These are phyloP conservation scores for Sporopachydermia lactativora DNA, from an alignment of 805 yeast genomes.

Conservation along the genomic window DNA sequence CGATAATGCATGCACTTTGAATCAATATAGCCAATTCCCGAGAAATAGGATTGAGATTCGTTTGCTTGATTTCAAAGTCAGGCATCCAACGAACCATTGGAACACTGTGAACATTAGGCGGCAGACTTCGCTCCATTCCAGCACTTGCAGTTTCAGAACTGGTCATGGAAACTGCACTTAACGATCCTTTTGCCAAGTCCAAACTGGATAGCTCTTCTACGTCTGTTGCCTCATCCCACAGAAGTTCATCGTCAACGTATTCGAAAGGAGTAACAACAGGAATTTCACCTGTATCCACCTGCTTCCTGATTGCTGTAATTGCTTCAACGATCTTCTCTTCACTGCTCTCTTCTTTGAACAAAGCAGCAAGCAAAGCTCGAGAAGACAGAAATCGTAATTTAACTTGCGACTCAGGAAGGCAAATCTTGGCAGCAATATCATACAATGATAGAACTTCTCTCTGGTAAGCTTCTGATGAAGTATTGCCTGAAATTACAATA, in stretches of 20 bases:
- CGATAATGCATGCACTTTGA: not conserved
- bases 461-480: not conserved
- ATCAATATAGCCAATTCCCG: not conserved
- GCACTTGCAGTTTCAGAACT: not conserved
- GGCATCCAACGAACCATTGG: not conserved
- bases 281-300: not conserved
- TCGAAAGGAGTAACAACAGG: constrained; percentile 1
- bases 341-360: not conserved
- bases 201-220: not conserved
- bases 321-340: constrained; percentile 1
- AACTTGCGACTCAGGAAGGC: not conserved
- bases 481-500: not conserved
- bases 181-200: not conserved
- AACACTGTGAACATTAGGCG: not conserved
- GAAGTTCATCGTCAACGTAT: not conserved
- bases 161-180: not conserved
- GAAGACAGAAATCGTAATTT: not conserved
- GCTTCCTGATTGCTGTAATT: not conserved
- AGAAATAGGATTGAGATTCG: not conserved
- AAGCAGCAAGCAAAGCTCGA: not conserved
- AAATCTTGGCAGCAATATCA: not conserved
- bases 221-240: no score
- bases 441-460: not conserved
- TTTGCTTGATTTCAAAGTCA: not conserved
- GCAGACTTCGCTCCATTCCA: not conserved